Evolutionary conservation across 306 rosid species (phyloP).

Genomic region (Macrotyloma uniflorum): DNA sequence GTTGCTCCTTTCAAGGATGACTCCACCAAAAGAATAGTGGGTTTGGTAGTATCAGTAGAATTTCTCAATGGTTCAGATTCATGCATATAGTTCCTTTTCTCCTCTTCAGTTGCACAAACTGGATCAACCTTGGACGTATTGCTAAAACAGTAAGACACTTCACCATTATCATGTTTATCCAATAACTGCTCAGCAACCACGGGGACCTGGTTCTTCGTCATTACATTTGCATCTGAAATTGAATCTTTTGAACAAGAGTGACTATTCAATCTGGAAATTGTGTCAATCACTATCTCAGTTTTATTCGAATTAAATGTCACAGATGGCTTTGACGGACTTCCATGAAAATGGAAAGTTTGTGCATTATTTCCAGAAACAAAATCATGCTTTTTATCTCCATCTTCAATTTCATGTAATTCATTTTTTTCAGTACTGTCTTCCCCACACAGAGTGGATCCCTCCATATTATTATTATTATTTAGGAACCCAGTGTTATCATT

Average conservation of each 20-base stretch:
- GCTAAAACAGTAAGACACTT: conserved; percentile 28
- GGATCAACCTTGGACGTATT: conserved; percentile 26
- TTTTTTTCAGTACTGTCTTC: conserved; percentile 38
- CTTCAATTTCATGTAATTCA: conserved; percentile 44
- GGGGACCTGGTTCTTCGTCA: conserved; percentile 41
- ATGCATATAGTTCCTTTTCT: conserved; percentile 39
- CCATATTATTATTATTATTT: conserved; percentile 31
- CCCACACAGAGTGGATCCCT: conserved; percentile 32
- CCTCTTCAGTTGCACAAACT: conserved; percentile 38
- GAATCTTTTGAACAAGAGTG: conserved; percentile 44
- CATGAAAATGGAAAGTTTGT: conserved; percentile 39
- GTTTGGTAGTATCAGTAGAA: conserved; percentile 41
- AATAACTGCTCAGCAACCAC: conserved; percentile 44
- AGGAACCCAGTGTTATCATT: conserved; percentile 31
- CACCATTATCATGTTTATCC: conserved; percentile 44
- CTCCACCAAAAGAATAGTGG: conserved; percentile 37
- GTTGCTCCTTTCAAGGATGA: conserved; percentile 41
- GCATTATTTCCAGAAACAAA: conserved; percentile 32
- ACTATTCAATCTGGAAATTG: conserved; percentile 31
- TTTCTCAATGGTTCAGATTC: conserved; percentile 44
- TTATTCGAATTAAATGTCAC: conserved; percentile 32
- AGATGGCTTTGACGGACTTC: conserved; percentile 40
- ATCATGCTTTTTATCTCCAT: conserved; percentile 42
- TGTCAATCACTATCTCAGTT: neutral
- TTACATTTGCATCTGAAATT: conserved; percentile 45